A percentile compares a stretch with the other conserved stretches of the same genome.
These are phyloP conservation scores for Aspergillus conjunctus DNA, from an alignment of 495 filamentous ascomycete species.

Conservation along the genomic window DNA sequence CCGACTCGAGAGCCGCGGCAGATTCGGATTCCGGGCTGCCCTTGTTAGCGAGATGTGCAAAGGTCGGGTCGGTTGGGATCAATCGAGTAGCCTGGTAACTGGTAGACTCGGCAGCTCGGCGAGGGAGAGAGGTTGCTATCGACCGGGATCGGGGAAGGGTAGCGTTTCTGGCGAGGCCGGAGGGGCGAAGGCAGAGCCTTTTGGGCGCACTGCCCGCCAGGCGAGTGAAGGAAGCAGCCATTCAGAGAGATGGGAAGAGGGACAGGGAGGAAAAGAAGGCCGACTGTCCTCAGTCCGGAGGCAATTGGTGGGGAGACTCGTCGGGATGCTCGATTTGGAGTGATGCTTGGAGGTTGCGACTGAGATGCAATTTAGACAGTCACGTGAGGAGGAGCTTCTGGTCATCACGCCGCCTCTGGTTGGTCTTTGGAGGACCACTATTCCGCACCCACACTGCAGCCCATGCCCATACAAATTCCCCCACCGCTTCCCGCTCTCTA, in stretches of 20 bases:
- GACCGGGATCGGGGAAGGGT: conserved; percentile 54
- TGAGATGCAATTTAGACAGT: conserved; percentile 44
- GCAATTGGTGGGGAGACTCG: conserved; percentile 47
- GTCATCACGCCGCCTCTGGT: conserved; percentile 48
- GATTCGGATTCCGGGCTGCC: conserved; percentile 43
- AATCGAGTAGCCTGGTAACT: conserved; percentile 62
- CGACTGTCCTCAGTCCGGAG: conserved; percentile 46
- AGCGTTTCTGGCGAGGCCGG: conserved; percentile 40
- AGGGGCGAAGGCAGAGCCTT: conserved; percentile 62
- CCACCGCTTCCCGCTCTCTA: neutral
- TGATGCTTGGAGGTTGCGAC: conserved; percentile 42
- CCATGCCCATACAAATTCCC: neutral
- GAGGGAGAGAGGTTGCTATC: conserved; percentile 68
- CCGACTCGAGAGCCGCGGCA: conserved; percentile 50
- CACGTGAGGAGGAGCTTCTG: conserved; percentile 42
- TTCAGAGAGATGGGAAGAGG: conserved; percentile 45
- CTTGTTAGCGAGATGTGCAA: conserved; percentile 54
- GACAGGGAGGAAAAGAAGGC: conserved; percentile 29
- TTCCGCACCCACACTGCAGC: conserved; percentile 17
- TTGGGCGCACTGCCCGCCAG: conserved; percentile 63
- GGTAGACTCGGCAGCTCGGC: conserved; percentile 58
- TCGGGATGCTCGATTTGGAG: conserved; percentile 35
- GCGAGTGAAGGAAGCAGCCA: conserved; percentile 69
- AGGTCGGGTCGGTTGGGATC: conserved; percentile 60
- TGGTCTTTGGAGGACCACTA: conserved; percentile 33